Percentiles rank a stretch among this genome's conserved stretches.
Evolutionary conservation across 495 filamentous ascomycete species (phyloP).

Genomic region (Baudoinia panamericana): DNA sequence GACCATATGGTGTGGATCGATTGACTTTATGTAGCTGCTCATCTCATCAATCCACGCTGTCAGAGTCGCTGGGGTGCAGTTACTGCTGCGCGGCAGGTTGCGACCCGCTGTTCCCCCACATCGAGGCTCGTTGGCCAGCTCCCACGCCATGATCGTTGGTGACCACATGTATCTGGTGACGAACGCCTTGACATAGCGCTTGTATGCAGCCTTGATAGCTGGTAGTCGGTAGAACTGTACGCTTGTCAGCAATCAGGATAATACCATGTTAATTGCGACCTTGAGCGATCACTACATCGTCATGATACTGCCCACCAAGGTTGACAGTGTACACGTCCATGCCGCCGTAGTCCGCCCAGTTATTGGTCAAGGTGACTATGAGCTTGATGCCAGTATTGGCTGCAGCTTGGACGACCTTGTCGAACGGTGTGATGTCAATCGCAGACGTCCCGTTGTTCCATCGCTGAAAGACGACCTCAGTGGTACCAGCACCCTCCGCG

Average conservation of each 20-base stretch:
- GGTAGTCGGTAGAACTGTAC: too few relatives aligned
- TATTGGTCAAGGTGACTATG: conserved; percentile 18
- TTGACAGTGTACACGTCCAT: conserved; percentile 13
- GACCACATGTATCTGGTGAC: conserved; percentile 46
- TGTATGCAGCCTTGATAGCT: conserved; percentile 39
- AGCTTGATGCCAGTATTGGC: conserved; percentile 24
- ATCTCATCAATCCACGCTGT: conserved; percentile 45
- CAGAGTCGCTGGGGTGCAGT: conserved; percentile 3
- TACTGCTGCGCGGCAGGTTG: too few relatives aligned
- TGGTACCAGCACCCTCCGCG: too few relatives aligned
- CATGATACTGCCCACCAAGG: conserved; percentile 16
- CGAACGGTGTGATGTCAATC: conserved; percentile 14
- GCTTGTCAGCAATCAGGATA: too few relatives aligned
- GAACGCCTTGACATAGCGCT: conserved; percentile 50
- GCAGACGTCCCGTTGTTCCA: too few relatives aligned
- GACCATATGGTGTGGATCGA: conserved; percentile 56
- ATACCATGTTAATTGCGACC: too few relatives aligned
- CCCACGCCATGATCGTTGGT: conserved; percentile 55
- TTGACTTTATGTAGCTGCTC: conserved; percentile 47
- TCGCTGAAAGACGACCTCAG: too few relatives aligned
- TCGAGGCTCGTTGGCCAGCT: conserved; percentile 52
- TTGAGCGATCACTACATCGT: too few relatives aligned
- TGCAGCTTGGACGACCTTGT: conserved; percentile 14
- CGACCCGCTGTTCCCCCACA: too few relatives aligned
- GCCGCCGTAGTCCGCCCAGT: conserved; percentile 20